phyloP scores from a whole-genome alignment of 768 basidiomycete genomes.

The Rhizopogon vinicolor region DNA sequence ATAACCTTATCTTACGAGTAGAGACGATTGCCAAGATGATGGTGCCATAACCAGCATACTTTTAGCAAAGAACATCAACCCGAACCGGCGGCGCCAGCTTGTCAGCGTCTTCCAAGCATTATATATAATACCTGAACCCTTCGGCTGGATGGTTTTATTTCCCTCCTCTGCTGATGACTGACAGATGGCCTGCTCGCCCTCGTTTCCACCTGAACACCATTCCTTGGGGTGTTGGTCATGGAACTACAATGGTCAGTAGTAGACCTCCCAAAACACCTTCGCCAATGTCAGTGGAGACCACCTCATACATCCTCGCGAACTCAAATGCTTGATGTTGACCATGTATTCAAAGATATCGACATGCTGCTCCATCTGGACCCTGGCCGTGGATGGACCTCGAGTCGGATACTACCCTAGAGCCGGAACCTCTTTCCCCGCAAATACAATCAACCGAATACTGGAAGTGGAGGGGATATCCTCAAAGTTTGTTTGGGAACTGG shows the following conservation, averaged over 20 bases:
- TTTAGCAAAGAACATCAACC: not conserved
- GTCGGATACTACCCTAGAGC: not conserved
- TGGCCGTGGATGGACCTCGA: conserved; percentile 21
- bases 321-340: not conserved
- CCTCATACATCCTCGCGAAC: not conserved
- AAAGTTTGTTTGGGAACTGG: conserved; percentile 47
- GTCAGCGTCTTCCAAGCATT: not conserved
- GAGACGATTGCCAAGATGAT: not conserved
- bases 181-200: not conserved
- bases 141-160: not conserved
- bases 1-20: too few relatives aligned
- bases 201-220: not conserved
- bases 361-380: conserved; percentile 39
- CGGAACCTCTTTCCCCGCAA: conserved; percentile 6
- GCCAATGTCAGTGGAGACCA: conserved; percentile 14
- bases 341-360: conserved; percentile 17
- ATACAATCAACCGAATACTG: not conserved
- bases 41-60: not conserved
- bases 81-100: not conserved
- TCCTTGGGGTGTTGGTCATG: not conserved
- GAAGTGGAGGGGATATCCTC: conserved; percentile 34
- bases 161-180: not conserved
- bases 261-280: conserved; percentile 17
- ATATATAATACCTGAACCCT: not conserved
- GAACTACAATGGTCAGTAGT: not conserved